A percentile compares a stretch with the other conserved stretches of the same genome.
These are phyloP conservation scores for Silene noctiflora DNA, from an alignment of 179 eudicot genomes.

Conservation along the genomic window DNA sequence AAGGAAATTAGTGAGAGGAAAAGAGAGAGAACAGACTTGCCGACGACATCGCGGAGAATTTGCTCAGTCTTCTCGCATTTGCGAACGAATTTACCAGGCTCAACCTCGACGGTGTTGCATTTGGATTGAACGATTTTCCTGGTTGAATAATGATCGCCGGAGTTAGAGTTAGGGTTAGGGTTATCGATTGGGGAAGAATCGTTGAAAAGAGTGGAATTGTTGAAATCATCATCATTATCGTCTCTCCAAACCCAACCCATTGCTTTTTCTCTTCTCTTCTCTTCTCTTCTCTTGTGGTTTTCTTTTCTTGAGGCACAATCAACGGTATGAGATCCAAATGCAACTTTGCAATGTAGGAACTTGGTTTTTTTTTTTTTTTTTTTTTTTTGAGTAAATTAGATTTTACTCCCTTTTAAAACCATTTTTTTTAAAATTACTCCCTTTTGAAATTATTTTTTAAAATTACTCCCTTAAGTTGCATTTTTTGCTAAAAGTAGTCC, in stretches of 20 bases:
- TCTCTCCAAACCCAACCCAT: conserved; percentile 92
- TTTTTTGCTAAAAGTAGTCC: too few relatives aligned
- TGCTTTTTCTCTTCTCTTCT: background rate
- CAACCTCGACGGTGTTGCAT: conserved; percentile 84
- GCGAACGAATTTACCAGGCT: conserved; percentile 73
- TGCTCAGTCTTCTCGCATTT: conserved; percentile 82
- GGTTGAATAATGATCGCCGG: conserved; percentile 43
- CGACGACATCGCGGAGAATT: conserved; percentile 62
- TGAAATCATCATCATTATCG: conserved; percentile 28
- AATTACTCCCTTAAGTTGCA: too few relatives aligned
- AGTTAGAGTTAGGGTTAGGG: conserved; percentile 19
- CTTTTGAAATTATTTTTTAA: too few relatives aligned
- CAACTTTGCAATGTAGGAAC: too few relatives aligned
- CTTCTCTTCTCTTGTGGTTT: background rate
- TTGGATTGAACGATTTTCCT: conserved; percentile 56
- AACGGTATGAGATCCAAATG: too few relatives aligned
- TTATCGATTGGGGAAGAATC: conserved; percentile 8
- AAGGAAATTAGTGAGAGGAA: background rate
- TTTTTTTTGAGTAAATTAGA: too few relatives aligned
- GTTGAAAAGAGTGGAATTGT: conserved; percentile 14
- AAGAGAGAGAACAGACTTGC: conserved; percentile 47
- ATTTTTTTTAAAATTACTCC: too few relatives aligned
- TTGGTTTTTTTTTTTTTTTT: too few relatives aligned
- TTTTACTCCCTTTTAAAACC: too few relatives aligned
- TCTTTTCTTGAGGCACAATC: too few relatives aligned